Evolutionary conservation across 2,329 filamentous ascomycete genomes (phyloP), one percentile per base, ranked within the genome.

Genomic region (Fusarium xyrophilum): DNA sequence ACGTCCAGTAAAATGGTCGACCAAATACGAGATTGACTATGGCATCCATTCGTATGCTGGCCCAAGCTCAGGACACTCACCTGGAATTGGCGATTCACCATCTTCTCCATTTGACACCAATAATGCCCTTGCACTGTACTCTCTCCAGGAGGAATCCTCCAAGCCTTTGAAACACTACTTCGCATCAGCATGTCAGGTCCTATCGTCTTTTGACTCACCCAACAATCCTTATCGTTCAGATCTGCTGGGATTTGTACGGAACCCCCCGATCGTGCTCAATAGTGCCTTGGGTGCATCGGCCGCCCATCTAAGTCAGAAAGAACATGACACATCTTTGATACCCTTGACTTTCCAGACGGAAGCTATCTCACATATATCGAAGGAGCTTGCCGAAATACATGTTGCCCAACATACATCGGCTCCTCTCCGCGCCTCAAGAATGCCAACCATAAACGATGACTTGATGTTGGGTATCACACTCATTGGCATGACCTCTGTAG

Each of bases 1-100:
- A 15, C 59, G 58, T 3, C 65, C 65, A 2, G 43, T 71, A 11
- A 71, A 67, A 40, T 71, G 68, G 69, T 71, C 68, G 1, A 71
- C 65, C 0, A 71, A 71, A 19, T 71, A 71, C 4, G 68, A 71
- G n/a, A 60, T 52, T 11, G 7, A 52, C 14, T 32, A 60, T n/a
- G 43, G 33, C 3, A 23, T 14, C 13, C 27, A n/a, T 39, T 25
- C 53, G 5, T 25, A 39, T 32, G 8, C n/a, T 30, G 27, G 27
- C 1, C 10, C 32, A 12, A 14, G 19, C 25, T 30, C 48, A 14
- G 7, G 35, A 4, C 9, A 19, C 19, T 21, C n/a, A n/a, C 10
- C 25, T 30, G 15, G 12, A 8, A 52, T 5, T 15, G 33, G 5
- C 23, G 10, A 13, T 5, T 36, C 19, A 5, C 7, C n/a, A 21